These are phyloP conservation scores for Penicillium silybi DNA, from an alignment of 495 filamentous ascomycete species.

Conservation along the genomic window DNA sequence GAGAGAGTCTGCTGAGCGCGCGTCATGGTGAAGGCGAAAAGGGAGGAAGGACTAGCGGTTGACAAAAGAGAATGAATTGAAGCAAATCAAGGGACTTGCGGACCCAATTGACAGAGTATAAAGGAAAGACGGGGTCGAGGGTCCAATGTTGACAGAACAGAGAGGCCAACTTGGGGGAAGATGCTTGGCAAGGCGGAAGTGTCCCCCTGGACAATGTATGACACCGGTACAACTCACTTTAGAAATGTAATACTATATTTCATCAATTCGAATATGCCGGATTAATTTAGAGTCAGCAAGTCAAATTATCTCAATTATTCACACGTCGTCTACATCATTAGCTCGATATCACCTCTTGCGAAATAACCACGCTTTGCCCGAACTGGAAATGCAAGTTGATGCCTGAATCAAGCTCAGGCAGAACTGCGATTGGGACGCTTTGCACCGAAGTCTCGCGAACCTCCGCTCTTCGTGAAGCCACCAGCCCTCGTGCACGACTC, in stretches of 20 bases:
- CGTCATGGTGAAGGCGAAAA: constrained; percentile 60
- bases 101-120: constrained; percentile 15
- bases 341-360: neutral
- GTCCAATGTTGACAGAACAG: neutral
- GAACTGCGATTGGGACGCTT: constrained; percentile 6
- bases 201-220: neutral
- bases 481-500: neutral
- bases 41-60: neutral
- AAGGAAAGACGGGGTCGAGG: constrained; percentile 18
- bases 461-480: constrained; percentile 3
- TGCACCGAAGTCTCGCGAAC: neutral
- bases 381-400: constrained; percentile 1
- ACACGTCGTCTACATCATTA: neutral
- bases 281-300: neutral
- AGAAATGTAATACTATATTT: neutral
- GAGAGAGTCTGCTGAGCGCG: constrained; percentile 92
- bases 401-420: constrained; percentile 27
- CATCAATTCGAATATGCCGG: neutral
- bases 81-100: neutral
- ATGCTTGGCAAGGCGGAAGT: constrained; percentile 16
- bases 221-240: neutral
- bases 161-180: constrained; percentile 17
- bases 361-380: neutral
- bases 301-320: neutral
- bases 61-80: constrained; percentile 6